A percentile compares a stretch with the other conserved stretches of the same genome.
These are phyloP conservation scores for Metschnikowia reukaufii DNA, from an alignment of 805 yeast genomes.

Conservation along the genomic window DNA sequence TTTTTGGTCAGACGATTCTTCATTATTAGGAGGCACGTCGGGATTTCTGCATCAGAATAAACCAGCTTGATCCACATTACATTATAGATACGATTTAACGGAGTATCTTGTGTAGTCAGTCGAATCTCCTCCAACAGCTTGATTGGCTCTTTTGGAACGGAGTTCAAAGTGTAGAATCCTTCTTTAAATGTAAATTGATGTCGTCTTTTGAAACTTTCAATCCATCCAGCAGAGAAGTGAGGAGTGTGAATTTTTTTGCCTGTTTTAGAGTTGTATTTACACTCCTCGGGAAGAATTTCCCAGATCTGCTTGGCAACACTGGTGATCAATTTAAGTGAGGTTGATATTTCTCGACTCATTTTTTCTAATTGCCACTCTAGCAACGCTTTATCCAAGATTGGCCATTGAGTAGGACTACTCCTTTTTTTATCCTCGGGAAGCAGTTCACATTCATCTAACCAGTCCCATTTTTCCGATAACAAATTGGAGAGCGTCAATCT, in stretches of 20 bases:
- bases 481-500: not conserved
- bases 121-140: not conserved
- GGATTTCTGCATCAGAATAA: not conserved
- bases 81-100: not conserved
- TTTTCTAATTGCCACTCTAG: not conserved
- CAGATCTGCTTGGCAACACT: not conserved
- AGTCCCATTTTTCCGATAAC: not conserved
- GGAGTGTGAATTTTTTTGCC: not conserved
- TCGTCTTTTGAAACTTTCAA: not conserved
- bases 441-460: not conserved
- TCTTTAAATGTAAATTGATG: not conserved
- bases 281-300: not conserved
- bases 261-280: not conserved
- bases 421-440: not conserved
- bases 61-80: constrained; percentile 3
- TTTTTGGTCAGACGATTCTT: not conserved
- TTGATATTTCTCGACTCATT: not conserved
- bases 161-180: no score
- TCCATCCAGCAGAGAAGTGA: not conserved
- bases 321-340: not conserved
- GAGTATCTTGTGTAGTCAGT: not conserved
- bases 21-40: not conserved
- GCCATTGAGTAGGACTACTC: not conserved
- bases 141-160: not conserved
- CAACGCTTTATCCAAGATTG: not conserved